These are phyloP conservation scores for Saccharomycopsis babjevae DNA, from an alignment of 805 yeast genomes.

Conservation along the genomic window DNA sequence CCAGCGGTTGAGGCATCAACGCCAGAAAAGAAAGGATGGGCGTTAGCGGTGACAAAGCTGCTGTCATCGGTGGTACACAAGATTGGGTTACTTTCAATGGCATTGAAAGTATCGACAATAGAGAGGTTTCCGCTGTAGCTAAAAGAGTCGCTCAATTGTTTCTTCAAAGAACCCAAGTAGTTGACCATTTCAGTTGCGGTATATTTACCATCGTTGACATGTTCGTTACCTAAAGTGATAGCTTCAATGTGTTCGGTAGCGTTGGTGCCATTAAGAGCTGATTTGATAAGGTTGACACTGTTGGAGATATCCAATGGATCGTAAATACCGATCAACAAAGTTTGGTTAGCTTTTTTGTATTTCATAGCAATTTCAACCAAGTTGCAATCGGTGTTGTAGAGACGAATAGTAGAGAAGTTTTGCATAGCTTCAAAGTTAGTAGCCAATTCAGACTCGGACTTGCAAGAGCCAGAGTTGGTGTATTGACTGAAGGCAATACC, in stretches of 20 bases:
- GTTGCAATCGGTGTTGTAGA: constrained; percentile 79
- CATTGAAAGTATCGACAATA: constrained; percentile 91
- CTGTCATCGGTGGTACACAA: constrained; percentile 62
- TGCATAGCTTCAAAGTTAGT: constrained; percentile 46
- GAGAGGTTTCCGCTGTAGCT: constrained; percentile 93
- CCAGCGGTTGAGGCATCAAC: constrained; percentile 75
- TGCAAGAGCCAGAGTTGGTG: constrained; percentile 56
- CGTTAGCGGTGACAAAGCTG: constrained; percentile 92
- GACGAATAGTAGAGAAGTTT: constrained; percentile 51
- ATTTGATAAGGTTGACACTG: constrained; percentile 44
- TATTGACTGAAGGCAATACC: constrained; percentile 82
- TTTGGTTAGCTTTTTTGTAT: constrained; percentile 41
- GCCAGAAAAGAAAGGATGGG: constrained; percentile 96
- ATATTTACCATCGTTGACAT: constrained; percentile 80
- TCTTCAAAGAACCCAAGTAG: constrained; percentile 57
- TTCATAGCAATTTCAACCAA: constrained; percentile 63
- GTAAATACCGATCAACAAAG: constrained; percentile 67
- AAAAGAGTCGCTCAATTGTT: constrained; percentile 53
- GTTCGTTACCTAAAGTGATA: constrained; percentile 89
- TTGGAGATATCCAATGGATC: constrained; percentile 42
- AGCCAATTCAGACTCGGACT: constrained; percentile 46
- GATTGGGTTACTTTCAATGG: constrained; percentile 85
- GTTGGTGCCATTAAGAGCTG: constrained; percentile 40
- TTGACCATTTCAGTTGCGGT: constrained; percentile 53
- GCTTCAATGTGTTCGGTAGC: constrained; percentile 36